Evolutionary conservation across 202 grass and related monocot genomes (phyloP).

Genomic region (Hordeum pubiflorum): DNA sequence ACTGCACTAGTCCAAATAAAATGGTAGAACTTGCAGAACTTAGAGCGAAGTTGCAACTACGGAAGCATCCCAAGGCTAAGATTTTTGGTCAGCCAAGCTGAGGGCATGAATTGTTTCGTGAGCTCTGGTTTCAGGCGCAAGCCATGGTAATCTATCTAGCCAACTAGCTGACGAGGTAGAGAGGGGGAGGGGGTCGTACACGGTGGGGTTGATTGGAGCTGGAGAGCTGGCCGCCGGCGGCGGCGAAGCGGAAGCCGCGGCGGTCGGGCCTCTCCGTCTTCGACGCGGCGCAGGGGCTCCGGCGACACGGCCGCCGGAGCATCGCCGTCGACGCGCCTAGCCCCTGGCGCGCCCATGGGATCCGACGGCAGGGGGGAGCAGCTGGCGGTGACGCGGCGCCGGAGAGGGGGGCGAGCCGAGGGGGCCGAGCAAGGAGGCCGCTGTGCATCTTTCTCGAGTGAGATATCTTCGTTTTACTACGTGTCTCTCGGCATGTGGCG

Average conservation of each 20-base stretch:
- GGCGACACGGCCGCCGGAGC: slow-evolving; percentile 35
- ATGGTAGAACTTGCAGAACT: background rate
- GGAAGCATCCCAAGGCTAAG: background rate
- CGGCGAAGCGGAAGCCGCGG: slow-evolving; percentile 34
- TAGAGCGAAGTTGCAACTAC: background rate
- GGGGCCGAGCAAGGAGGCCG: background rate
- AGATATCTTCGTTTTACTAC: background rate
- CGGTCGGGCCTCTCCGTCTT: slow-evolving; percentile 41
- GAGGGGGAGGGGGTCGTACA: slow-evolving; percentile 21
- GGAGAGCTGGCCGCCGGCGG: slow-evolving; percentile 41
- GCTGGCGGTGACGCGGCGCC: background rate
- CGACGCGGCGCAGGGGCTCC: slow-evolving; percentile 28
- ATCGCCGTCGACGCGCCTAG: slow-evolving; percentile 14
- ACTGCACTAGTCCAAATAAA: background rate
- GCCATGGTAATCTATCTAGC: background rate
- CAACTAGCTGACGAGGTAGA: background rate
- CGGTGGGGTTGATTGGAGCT: slow-evolving; percentile 40
- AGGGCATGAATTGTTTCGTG: background rate
- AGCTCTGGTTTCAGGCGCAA: background rate
- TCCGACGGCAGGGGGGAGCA: background rate
- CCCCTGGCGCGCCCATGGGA: slow-evolving; percentile 17
- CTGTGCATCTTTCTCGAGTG: slow-evolving; percentile 9
- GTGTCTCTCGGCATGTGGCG: background rate
- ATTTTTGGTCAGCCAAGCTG: background rate
- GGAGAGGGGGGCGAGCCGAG: background rate